phyloP scores from a whole-genome alignment of 306 rosid genomes.

The Cyamopsis tetragonoloba region DNA sequence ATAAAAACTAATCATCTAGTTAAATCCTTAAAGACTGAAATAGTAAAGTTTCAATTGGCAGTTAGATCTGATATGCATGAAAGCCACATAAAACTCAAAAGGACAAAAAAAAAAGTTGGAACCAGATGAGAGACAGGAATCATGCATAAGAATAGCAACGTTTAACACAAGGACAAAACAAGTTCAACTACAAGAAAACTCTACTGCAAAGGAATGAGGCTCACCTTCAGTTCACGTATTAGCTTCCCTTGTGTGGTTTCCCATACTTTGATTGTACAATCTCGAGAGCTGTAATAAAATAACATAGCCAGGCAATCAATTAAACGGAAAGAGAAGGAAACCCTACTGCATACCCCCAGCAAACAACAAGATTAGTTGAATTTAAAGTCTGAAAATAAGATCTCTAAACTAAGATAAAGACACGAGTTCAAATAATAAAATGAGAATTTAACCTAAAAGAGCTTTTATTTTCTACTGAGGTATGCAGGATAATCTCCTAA shows the following conservation, averaged over 20 bases:
- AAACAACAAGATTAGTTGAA: neutral
- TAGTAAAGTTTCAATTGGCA: too few relatives aligned
- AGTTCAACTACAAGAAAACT: neutral
- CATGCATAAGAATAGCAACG: neutral
- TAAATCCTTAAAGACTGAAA: too few relatives aligned
- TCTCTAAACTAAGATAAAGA: neutral
- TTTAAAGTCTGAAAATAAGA: neutral
- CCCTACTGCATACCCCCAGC: neutral
- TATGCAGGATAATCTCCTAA: neutral
- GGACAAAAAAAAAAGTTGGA: too few relatives aligned
- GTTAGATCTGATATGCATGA: too few relatives aligned
- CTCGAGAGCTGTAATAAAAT: constrained; percentile 65
- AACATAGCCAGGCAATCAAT: constrained; percentile 18
- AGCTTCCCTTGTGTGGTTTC: constrained; percentile 93
- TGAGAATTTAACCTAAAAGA: neutral
- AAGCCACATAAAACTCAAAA: too few relatives aligned
- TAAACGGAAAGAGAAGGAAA: neutral
- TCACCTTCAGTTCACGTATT: constrained; percentile 80
- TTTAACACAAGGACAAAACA: neutral
- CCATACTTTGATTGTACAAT: constrained; percentile 91
- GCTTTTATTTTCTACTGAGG: neutral
- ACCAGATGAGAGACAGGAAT: neutral
- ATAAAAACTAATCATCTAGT: too few relatives aligned
- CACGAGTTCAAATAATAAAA: constrained; percentile 1
- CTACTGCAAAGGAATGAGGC: neutral